Percentiles rank a stretch among this genome's conserved stretches.
Conservation (phyloP, 768 basidiomycete genomes). For the Hirschioporus abietinus region DNA sequence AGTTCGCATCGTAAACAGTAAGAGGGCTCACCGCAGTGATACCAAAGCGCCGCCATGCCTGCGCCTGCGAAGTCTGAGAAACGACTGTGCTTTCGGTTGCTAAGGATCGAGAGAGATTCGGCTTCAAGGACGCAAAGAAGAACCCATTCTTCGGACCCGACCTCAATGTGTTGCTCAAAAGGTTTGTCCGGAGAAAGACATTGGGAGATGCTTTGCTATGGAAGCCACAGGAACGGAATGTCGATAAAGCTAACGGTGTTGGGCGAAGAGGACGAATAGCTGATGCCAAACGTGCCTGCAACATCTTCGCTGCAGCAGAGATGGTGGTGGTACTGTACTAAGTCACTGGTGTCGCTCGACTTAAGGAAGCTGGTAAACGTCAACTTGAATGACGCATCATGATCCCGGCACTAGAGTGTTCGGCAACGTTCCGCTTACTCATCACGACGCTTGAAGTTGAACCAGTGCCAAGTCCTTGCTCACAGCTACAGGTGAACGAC, state of each 20-base stretch:
- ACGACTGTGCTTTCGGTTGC: constrained; percentile 21
- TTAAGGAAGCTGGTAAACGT: not conserved
- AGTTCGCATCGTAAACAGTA: constrained; percentile 6
- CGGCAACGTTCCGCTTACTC: not conserved
- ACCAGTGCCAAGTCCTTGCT: too few species aligned
- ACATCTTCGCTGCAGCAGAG: not conserved
- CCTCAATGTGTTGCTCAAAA: not conserved
- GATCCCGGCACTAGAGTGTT: not conserved
- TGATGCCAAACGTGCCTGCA: not conserved
- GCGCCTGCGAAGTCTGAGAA: constrained; percentile 29
- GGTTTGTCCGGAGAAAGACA: not conserved
- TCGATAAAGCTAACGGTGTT: not conserved
- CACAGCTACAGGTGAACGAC: too few species aligned
- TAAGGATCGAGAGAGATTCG: constrained; percentile 1
- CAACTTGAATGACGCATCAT: too few species aligned
- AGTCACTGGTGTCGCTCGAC: not conserved
- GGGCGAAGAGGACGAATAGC: not conserved
- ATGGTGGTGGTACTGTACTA: not conserved
- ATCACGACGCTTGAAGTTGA: too few species aligned
- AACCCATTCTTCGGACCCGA: not conserved
- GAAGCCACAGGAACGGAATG: not conserved
- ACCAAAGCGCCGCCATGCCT: constrained; percentile 45
- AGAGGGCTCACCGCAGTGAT: constrained; percentile 44
- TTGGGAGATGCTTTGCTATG: not conserved
- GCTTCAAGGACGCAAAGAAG: not conserved